Conservation (phyloP, 2,329 filamentous ascomycete species). For the Decorospora gaudefroyi region DNA sequence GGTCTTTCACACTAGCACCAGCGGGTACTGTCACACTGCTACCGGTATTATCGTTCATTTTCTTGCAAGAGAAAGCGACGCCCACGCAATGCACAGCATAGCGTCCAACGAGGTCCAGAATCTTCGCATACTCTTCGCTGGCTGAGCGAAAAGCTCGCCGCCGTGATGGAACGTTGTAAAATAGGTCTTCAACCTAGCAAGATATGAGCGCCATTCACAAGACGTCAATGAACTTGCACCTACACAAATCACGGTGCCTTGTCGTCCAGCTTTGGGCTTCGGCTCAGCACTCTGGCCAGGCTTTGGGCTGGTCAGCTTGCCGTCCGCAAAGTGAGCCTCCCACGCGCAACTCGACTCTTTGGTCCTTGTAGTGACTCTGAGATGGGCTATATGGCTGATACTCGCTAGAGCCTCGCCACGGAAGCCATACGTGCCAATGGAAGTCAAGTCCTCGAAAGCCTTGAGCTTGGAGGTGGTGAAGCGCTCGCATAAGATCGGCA, state of each 20-base stretch:
- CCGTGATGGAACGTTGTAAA: conserved; percentile 92
- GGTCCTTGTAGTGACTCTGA: conserved; percentile 93
- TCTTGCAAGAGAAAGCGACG: conserved; percentile 97
- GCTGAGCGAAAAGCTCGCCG: conserved; percentile 86
- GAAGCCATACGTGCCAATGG: conserved; percentile 96
- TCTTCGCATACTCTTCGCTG: conserved; percentile 96
- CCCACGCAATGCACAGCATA: conserved; percentile 90
- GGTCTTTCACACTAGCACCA: conserved; percentile 72
- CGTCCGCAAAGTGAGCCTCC: conserved; percentile 84
- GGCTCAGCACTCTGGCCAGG: conserved; percentile 86
- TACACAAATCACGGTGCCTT: conserved; percentile 89
- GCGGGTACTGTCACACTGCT: conserved; percentile 75
- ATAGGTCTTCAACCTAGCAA: conserved; percentile 79
- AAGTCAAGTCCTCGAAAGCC: conserved; percentile 85
- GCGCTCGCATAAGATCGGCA: conserved; percentile 89
- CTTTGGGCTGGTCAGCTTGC: conserved; percentile 79
- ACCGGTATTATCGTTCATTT: conserved; percentile 83
- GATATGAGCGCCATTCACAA: conserved; percentile 10
- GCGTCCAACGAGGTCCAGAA: conserved; percentile 88
- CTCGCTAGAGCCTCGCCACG: conserved; percentile 94
- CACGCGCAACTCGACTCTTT: conserved; percentile 85
- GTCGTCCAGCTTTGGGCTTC: conserved; percentile 82
- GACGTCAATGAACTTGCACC: conserved; percentile 16
- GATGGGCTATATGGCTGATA: conserved; percentile 96
- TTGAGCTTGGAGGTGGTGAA: conserved; percentile 98